Percentiles rank a stretch among this genome's conserved stretches.
Evolutionary conservation across 2,329 filamentous ascomycete genomes (phyloP).

Genomic region (Sclerotinia trifoliorum): DNA sequence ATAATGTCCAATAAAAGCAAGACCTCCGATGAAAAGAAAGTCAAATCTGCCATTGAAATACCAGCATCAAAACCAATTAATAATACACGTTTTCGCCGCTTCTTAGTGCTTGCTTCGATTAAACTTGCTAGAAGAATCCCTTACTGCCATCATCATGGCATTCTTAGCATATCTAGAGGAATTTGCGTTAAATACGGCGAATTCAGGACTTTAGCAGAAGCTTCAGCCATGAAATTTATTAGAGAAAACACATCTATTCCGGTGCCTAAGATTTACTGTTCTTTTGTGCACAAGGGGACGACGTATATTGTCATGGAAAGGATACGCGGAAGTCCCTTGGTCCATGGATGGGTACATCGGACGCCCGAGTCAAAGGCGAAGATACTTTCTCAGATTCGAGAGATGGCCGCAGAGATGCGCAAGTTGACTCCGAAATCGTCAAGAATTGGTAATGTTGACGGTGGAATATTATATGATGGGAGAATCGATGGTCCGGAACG

Average conservation of each 20-base stretch:
- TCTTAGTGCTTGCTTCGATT: neutral
- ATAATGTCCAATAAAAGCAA: neutral
- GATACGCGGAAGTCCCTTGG: constrained; percentile 40
- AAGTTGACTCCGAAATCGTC: neutral
- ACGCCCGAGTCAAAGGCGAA: constrained; percentile 38
- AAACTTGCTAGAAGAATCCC: neutral
- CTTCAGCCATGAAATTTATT: constrained; percentile 41
- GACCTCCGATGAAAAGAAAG: neutral
- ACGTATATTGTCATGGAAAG: constrained; percentile 44
- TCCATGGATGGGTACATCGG: constrained; percentile 14
- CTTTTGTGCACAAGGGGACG: constrained; percentile 37
- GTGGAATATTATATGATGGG: constrained; percentile 14
- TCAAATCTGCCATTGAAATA: neutral
- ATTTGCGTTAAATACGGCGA: constrained; percentile 39
- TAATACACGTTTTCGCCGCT: neutral
- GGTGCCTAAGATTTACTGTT: constrained; percentile 41
- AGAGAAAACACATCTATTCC: constrained; percentile 42
- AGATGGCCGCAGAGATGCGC: constrained; percentile 27
- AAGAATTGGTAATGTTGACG: constrained; percentile 1
- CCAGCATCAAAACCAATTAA: neutral
- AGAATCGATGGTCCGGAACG: neutral
- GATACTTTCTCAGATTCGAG: constrained; percentile 39
- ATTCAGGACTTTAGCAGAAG: constrained; percentile 39
- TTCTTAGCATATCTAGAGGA: neutral
- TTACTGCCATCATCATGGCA: neutral